Base-by-base conservation (phyloP, 495 filamentous ascomycete genomes). In the Penicillium coffeae region DNA sequence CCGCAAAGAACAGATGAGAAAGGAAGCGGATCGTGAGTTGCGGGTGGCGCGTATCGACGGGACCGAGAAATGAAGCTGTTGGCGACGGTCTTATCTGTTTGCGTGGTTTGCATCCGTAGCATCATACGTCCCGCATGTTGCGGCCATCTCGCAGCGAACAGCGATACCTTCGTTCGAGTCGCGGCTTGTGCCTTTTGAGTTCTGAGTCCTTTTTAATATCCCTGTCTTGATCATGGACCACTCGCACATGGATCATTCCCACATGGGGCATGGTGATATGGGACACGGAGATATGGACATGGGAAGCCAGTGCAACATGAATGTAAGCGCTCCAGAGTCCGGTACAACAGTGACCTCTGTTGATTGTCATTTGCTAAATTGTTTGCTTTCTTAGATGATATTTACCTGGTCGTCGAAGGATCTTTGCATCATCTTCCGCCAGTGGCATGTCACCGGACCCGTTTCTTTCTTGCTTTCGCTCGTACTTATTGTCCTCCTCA, bases 401-500 rank as follows among this genome's bases (percentile, higher is more conserved):
- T 98, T 98, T 69, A 98, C 90, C 43, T 97, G 93, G 94, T 78
- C 87, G 57, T 90, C 89, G 14, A 75, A 80, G 38, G 82, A 96
- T 68, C 87, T 98, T 50, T 98, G 93, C 78, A 91, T 98, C 61
- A 77, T 97, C 68, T 98, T 96, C 76, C 83, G 76, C 54, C 80
- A 83, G 71, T 98, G 93, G 93, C 93, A 85, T 61, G 73, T 97
- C 65, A 79, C 71, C 42, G 83, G 81, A 34, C 81, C 82, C n/a
- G 48, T 76, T 19, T 81, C 82, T 7, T 83, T 98, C 21, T 56
- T 96, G 61, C 60, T 88, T 58, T 95, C 90, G 25, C 84, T 98
- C 53, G 64, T 89, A 41, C 88, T 81, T 45, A 82, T 98, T 54
- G 83, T 90, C 44, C 76, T 84, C 46, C 74, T 98, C 51, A 86